These are phyloP conservation scores for Yarrowia bubula DNA, from an alignment of 805 yeast species.

Conservation along the genomic window DNA sequence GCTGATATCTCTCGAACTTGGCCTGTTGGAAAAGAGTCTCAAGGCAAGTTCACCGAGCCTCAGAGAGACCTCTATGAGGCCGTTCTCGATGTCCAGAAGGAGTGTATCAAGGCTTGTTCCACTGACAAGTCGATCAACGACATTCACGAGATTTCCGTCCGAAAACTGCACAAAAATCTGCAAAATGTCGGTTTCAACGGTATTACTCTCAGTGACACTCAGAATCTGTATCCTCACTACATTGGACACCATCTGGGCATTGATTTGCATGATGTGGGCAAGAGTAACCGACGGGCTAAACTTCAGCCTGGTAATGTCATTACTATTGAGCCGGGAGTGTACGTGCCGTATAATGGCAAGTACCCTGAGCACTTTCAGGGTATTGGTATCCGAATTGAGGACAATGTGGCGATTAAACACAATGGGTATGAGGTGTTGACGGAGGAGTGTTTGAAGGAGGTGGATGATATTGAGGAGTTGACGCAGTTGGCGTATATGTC, in stretches of 20 bases:
- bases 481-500: slow-evolving; percentile 10
- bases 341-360: slow-evolving; percentile 66
- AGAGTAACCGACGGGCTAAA: slow-evolving; percentile 50
- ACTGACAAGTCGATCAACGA: slow-evolving; percentile 62
- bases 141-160: slow-evolving; percentile 68
- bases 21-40: slow-evolving; percentile 58
- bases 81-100: slow-evolving; percentile 76
- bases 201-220: slow-evolving; percentile 34
- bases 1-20: slow-evolving; percentile 96
- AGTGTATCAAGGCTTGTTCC: slow-evolving; percentile 70
- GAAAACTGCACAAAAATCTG: slow-evolving; percentile 59
- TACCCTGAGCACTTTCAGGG: slow-evolving; percentile 83
- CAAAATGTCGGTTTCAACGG: slow-evolving; percentile 65
- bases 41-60: slow-evolving; percentile 65
- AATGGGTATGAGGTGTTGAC: slow-evolving; percentile 60
- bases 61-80: slow-evolving; percentile 88
- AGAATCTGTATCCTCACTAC: slow-evolving; percentile 79
- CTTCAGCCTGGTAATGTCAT: slow-evolving; percentile 73
- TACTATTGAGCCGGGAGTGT: slow-evolving; percentile 95
- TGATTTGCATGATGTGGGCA: slow-evolving; percentile 54
- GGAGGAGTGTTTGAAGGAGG: slow-evolving; percentile 80
- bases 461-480: slow-evolving; percentile 64
- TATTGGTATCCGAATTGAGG: slow-evolving; percentile 93
- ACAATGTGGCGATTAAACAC: slow-evolving; percentile 83
- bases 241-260: slow-evolving; percentile 94